Evolutionary conservation across 2,329 filamentous ascomycete species (phyloP), one percentile per base, ranked within the genome.

Genomic region (Chaetoscypha palmicola): DNA sequence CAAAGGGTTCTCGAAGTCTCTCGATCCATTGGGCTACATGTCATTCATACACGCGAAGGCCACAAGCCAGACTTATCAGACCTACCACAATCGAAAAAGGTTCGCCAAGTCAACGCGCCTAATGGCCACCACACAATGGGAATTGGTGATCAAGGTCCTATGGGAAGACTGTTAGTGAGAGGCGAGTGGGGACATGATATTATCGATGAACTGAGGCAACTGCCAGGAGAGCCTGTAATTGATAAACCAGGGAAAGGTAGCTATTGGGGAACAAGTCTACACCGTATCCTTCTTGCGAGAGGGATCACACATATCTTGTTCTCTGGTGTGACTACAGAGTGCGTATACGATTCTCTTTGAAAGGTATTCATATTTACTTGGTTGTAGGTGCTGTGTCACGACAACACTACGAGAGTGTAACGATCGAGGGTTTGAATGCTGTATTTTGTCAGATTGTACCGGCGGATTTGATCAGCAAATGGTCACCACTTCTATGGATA

Each of bases 341-440:
- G 46, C 47, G 54, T 43, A 14, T 40, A 36, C 14, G 12, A n/a
- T 40, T 39, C 19, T 4, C 36, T 24, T 14, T 16, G 17, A 10
- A 31, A 2, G 9, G 12, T n/a, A 26, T 3, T 31, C 33, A 10
- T n/a, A 8, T 43, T 56, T 14, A 55, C 20, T 9, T 11, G 14
- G 8, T 3, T n/a, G 10, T 14, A 60, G 61, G 53, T 74, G 73
- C 51, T 78, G 74, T 52, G 74, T 79, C 40, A 70, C 70, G 7
- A 74, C 72, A 0, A 76, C 74, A 1, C 64, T 74, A 2, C 64
- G 74, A 28, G 76, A 79, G 58, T 73, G 72, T 23, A 74, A 73
- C 45, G 76, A 79, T 53, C 68, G 77, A n/a, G 77, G 76, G 0
- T 79, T 76, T 50, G 73, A 79, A 53, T 77, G 72, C 58, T 79